Evolutionary conservation across 2,329 filamentous ascomycete species (phyloP), one percentile per base, ranked within the genome.

Genomic region (Macrophomina tecta): DNA sequence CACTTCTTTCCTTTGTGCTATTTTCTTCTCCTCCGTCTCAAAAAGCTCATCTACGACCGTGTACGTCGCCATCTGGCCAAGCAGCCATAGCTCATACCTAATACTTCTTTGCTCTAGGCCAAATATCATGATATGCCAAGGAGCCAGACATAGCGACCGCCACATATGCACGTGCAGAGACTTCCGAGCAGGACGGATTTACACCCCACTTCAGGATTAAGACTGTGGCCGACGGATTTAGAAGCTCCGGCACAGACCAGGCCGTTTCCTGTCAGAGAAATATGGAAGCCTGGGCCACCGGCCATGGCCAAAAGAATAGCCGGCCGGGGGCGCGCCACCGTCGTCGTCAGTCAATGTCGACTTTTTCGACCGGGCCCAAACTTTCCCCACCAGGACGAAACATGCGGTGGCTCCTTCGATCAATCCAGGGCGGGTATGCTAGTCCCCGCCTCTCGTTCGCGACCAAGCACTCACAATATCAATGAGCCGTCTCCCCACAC

Each of bases 1-100:
- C 58, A 48, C 30, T 49, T 38, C 40, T 62, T 62, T 62, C 42
- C 23, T 62, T 62, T 62, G 58, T 62, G 58, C 45, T 62, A 40
- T 62, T 49, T 49, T 49, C 32, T 49, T 38, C n/a, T 11, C 16
- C 18, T 30, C 16, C 7, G 3, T 32, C 11, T 49, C 14, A 18
- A 36, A 48, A 23, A 30, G 23, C 18, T 49, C 45, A 49, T 48
- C 32, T 23, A 62, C 58, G 58, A 62, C 32, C 55, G 32, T 62
- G 45, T 62, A 62, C 45, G 58, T 49, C 58, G 58, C 58, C 32
- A 32, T 14, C 14, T 34, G 45, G 42, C 32, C 46, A 23, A 49
- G 45, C 45, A 49, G 32, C 58, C 42, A 38, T 45, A 62, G 45
- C 58, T 30, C 38, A 62, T 49, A 62, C 45, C 45, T 62, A 62